Conservation (phyloP, 805 yeast species). For the Spathaspora hagerdaliae region DNA sequence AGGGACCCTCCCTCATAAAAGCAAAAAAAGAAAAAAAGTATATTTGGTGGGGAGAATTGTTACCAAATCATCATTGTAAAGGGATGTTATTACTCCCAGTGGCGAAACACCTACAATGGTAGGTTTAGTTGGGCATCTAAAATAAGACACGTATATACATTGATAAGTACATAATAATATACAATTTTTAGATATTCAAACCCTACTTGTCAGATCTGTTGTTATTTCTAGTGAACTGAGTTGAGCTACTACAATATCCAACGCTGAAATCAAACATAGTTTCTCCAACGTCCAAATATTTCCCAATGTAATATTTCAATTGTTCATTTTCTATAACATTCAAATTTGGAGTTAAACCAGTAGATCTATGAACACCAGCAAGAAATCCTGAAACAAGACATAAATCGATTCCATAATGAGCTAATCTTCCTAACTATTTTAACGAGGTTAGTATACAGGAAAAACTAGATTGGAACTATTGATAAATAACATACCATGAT, state of each 20-base stretch:
- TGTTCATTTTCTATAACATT: constrained; percentile 42
- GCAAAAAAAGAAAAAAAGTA: too few species aligned
- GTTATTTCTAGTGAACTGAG: constrained; percentile 60
- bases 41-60: too few species aligned
- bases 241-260: constrained; percentile 65
- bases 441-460: too few species aligned
- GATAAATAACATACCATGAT: not conserved
- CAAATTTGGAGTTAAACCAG: constrained; percentile 61
- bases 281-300: constrained; percentile 85
- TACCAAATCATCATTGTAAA: too few species aligned
- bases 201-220: constrained; percentile 14
- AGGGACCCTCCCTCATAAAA: too few species aligned
- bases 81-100: too few species aligned
- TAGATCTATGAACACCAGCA: constrained; percentile 69
- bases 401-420: constrained; percentile 58
- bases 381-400: constrained; percentile 61
- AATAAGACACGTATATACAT: not conserved
- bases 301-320: constrained; percentile 48
- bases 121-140: too few species aligned
- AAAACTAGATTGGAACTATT: not conserved
- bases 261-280: constrained; percentile 69
- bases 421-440: constrained; percentile 38
- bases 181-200: not conserved
- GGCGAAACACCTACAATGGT: too few species aligned
- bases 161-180: not conserved